Evolutionary conservation across 2,329 filamentous ascomycete species (phyloP).

Genomic region (Fusarium hostae): DNA sequence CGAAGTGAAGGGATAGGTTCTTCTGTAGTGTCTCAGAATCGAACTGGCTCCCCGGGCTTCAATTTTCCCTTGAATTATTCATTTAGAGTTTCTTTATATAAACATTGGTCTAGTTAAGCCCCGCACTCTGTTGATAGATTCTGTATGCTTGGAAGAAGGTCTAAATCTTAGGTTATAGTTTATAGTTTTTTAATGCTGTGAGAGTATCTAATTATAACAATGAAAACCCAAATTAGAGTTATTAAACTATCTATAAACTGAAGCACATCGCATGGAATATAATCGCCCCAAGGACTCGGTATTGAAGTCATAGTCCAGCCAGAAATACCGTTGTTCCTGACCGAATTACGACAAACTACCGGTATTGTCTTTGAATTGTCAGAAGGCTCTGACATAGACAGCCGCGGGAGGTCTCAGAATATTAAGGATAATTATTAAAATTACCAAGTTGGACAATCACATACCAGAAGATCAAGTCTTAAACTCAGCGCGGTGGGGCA

Average conservation of each 20-base stretch:
- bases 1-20: not conserved
- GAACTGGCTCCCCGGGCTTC: too few species aligned
- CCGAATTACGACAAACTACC: not conserved
- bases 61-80: too few species aligned
- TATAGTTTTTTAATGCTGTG: too few species aligned
- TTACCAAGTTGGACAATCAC: not conserved
- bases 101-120: too few species aligned
- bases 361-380: not conserved
- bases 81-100: rapidly evolving
- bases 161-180: rapidly evolving
- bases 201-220: too few species aligned
- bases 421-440: rapidly evolving
- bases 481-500: rapidly evolving
- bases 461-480: not conserved
- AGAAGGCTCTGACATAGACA: not conserved
- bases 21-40: not conserved
- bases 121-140: rapidly evolving
- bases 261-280: too few species aligned
- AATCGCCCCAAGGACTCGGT: rapidly evolving
- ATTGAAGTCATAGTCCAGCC: rapidly evolving
- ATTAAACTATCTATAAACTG: too few species aligned
- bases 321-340: rapidly evolving
- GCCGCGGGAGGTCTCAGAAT: rapidly evolving
- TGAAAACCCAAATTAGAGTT: too few species aligned
- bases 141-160: not conserved